These are phyloP conservation scores for Cyberlindnera euphorbiae DNA, from an alignment of 805 yeast species.

Conservation along the genomic window DNA sequence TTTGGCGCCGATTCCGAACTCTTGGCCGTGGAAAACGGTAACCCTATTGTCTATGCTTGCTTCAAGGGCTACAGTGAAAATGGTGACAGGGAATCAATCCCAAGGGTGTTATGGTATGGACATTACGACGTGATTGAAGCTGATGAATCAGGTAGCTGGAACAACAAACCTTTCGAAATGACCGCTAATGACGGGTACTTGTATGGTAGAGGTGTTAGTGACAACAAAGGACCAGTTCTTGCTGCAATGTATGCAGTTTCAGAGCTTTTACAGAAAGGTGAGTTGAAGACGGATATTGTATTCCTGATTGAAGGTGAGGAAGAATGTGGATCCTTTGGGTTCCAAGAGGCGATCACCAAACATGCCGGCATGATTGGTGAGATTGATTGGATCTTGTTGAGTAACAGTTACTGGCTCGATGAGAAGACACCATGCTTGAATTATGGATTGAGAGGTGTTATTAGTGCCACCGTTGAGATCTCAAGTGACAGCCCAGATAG, in stretches of 20 bases:
- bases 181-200: slow-evolving; percentile 79
- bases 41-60: slow-evolving; percentile 78
- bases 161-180: slow-evolving; percentile 70
- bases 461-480: slow-evolving; percentile 71
- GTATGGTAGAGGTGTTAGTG: slow-evolving; percentile 90
- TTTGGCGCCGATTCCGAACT: slow-evolving; percentile 71
- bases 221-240: slow-evolving; percentile 88
- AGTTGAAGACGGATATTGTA: slow-evolving; percentile 66
- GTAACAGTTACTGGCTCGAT: slow-evolving; percentile 94
- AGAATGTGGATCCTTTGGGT: slow-evolving; percentile 88
- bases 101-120: slow-evolving; percentile 81
- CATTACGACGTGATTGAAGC: slow-evolving; percentile 95
- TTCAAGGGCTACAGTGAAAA: slow-evolving; percentile 45
- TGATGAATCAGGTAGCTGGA: slow-evolving; percentile 58
- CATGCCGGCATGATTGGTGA: slow-evolving; percentile 53
- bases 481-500: slow-evolving; percentile 76
- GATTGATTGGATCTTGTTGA: slow-evolving; percentile 84
- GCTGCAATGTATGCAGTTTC: slow-evolving; percentile 88
- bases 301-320: slow-evolving; percentile 94
- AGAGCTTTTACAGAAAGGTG: slow-evolving; percentile 46
- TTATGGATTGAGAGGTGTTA: slow-evolving; percentile 90
- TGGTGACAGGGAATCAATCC: slow-evolving; percentile 12
- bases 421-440: slow-evolving; percentile 85
- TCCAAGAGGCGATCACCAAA: slow-evolving; percentile 56
- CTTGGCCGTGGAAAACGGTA: slow-evolving; percentile 70